Conservation (phyloP, 345 rosid species). For the Sisymbrium irio region DNA sequence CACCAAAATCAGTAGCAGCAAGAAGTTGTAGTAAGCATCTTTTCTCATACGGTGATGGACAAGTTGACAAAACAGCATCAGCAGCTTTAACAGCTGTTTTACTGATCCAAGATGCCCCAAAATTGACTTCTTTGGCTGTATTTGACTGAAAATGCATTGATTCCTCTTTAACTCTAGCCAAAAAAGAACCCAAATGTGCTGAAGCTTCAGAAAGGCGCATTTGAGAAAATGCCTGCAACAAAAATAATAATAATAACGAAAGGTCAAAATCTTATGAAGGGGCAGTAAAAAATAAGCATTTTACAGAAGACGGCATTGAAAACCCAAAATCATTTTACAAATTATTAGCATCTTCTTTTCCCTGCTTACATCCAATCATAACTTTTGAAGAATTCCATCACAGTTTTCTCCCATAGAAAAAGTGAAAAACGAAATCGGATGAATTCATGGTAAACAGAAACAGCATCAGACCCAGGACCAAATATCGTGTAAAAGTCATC, state of each 20-base stretch:
- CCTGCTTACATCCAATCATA: constrained; percentile 5
- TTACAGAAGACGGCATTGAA: not conserved
- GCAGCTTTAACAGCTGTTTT: constrained; percentile 91
- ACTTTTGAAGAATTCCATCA: not conserved
- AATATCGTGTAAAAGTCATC: not conserved
- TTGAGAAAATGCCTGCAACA: constrained; percentile 86
- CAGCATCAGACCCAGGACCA: constrained; percentile 11
- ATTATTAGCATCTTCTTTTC: constrained; percentile 4
- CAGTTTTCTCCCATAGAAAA: constrained; percentile 19
- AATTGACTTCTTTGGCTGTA: constrained; percentile 59
- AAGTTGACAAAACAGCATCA: constrained; percentile 77
- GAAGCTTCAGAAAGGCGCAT: constrained; percentile 97
- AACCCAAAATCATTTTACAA: constrained; percentile 3
- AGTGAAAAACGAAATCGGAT: not conserved
- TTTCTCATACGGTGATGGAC: constrained; percentile 97
- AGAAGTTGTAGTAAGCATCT: constrained; percentile 92
- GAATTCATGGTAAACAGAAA: constrained; percentile 11
- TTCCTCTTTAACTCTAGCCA: constrained; percentile 87
- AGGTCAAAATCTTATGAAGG: constrained; percentile 5
- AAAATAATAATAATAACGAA: constrained; percentile 4
- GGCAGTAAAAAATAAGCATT: constrained; percentile 17
- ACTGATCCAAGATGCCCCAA: constrained; percentile 77
- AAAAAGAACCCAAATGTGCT: constrained; percentile 95
- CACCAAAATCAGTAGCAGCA: constrained; percentile 90
- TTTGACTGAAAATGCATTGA: constrained; percentile 48